Base-by-base conservation (phyloP, 2,329 filamentous ascomycete genomes). In the Pestalotiopsis sp. region DNA sequence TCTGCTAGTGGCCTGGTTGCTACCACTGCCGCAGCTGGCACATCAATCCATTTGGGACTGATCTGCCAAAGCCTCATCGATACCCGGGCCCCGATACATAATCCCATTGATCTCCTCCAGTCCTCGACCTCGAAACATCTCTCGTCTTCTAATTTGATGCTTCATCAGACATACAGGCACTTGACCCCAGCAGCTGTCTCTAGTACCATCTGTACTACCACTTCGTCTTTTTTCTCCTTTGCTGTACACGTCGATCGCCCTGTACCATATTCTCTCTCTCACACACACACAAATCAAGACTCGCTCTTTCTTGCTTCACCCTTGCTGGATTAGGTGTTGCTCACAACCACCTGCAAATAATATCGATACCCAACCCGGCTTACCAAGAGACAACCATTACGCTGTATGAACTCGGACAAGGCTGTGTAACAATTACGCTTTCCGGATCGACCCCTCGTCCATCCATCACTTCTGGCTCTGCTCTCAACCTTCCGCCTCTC, bases 1-100 rank as follows among this genome's bases (percentile, higher is more conserved):
- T 36, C 1, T 9, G 2, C 7, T 31, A 36, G 31, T 9, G 31
- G 31, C 45, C 45, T 52, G 45, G 45, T 20, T 52, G 45, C 45
- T 52, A 20, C 31, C 31, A 36, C 20, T 52, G 17, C 45, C 45
- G 45, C 45, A n/a, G 45, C 45, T 52, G 17, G 45, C 45, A 52
- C 45, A n/a, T 17, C 45, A 17, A 52, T 52, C 45, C 45, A 52
- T 20, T 52, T 52, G 31, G 31, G 6, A 36, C 31, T 36, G 45
- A 52, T 52, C 45, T 52, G 45, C 20, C 45, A 52, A 52, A 52
- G 45, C 45, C 45, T 52, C 45, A 52, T 36, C 57, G 25, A 36
- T n/a, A 27, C 57, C n/a, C 23, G 57, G n/a, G 13, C 13, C 57
- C 23, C 27, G 75, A 75, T 75, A 74, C 72, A 77, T 77, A 77